These are phyloP conservation scores for Castanopsis chinensis DNA, from an alignment of 306 rosid species.

Conservation along the genomic window DNA sequence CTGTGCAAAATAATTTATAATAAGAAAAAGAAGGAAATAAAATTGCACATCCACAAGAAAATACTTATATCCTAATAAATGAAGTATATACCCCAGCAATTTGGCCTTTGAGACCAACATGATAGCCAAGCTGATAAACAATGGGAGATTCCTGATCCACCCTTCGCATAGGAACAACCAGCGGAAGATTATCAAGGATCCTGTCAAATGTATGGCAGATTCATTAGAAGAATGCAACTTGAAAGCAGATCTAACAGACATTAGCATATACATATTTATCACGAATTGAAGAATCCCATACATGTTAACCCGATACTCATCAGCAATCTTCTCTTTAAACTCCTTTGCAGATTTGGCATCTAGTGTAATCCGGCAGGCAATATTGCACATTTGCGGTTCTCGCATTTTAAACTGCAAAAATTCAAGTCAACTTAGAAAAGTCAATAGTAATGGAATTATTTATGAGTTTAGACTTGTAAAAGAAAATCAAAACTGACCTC, in stretches of 20 bases:
- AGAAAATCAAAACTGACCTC: slow-evolving; percentile 53
- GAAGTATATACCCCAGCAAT: slow-evolving; percentile 58
- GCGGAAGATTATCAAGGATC: slow-evolving; percentile 95
- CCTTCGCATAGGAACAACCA: slow-evolving; percentile 77
- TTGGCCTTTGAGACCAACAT: slow-evolving; percentile 88
- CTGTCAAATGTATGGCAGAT: slow-evolving; percentile 39
- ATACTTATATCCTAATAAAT: slow-evolving; percentile 19
- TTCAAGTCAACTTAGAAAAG: slow-evolving; percentile 1
- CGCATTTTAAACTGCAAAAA: slow-evolving; percentile 90
- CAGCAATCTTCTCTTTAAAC: slow-evolving; percentile 89
- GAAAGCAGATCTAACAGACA: background rate
- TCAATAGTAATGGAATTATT: slow-evolving; percentile 17
- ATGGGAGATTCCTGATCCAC: slow-evolving; percentile 67
- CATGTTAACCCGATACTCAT: slow-evolving; percentile 98
- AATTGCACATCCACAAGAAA: slow-evolving; percentile 14
- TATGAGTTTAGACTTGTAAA: background rate
- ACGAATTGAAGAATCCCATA: slow-evolving; percentile 29
- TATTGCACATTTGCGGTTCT: slow-evolving; percentile 81
- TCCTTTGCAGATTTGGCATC: slow-evolving; percentile 82
- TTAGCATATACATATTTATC: background rate
- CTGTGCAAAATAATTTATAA: slow-evolving; percentile 41
- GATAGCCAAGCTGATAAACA: slow-evolving; percentile 84
- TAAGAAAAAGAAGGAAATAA: slow-evolving; percentile 23
- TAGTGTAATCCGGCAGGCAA: slow-evolving; percentile 52
- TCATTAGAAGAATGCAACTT: slow-evolving; percentile 17